These are phyloP conservation scores for Tetragonia tetragonoides DNA, from an alignment of 148 eudicot species.

Conservation along the genomic window DNA sequence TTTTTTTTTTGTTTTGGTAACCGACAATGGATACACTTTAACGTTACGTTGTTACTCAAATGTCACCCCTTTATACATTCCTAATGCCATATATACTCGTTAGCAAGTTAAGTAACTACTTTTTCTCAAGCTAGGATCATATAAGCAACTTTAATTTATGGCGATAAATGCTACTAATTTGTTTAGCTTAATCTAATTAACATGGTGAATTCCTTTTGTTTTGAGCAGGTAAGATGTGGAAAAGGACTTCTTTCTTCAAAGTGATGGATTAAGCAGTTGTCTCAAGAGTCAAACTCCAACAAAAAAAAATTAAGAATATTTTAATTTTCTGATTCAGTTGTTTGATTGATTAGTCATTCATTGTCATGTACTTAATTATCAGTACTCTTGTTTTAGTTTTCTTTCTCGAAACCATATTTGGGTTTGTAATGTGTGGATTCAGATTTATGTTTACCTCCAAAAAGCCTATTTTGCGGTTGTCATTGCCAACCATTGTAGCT, in stretches of 20 bases:
- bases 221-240: slow-evolving; percentile 12
- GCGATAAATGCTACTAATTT: too few species aligned
- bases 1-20: too few species aligned
- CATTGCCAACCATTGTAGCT: too few species aligned
- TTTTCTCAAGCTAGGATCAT: too few species aligned
- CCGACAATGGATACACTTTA: too few species aligned
- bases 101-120: too few species aligned
- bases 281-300: background rate
- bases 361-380: background rate
- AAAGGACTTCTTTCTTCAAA: background rate
- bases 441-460: background rate
- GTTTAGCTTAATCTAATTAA: slow-evolving; percentile 5
- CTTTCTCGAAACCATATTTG: background rate
- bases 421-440: background rate
- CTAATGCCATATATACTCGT: too few species aligned
- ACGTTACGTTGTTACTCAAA: too few species aligned
- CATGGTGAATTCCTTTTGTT: background rate
- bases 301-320: too few species aligned
- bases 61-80: too few species aligned
- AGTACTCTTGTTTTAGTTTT: background rate
- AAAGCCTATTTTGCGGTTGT: too few species aligned
- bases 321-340: background rate
- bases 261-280: background rate
- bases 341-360: background rate
- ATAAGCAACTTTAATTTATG: too few species aligned